These are phyloP conservation scores for Aspergillus ibericus DNA, from an alignment of 2,329 filamentous ascomycete species.

Conservation along the genomic window DNA sequence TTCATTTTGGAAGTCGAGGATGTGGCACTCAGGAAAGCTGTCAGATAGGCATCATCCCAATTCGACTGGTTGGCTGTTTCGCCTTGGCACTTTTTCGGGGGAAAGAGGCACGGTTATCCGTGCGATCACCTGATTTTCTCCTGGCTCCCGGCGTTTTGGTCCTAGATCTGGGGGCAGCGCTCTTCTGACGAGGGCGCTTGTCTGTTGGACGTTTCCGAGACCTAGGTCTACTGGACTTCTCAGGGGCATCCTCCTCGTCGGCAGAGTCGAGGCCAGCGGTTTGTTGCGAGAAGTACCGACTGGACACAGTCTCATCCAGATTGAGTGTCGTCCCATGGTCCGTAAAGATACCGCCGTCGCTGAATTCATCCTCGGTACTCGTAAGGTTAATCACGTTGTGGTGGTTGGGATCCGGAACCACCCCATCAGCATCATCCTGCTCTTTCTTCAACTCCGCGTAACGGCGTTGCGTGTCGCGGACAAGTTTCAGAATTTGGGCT, in stretches of 20 bases:
- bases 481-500: conserved; percentile 43
- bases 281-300: conserved; percentile 35
- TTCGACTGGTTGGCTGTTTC: conserved; percentile 29
- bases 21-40: neutral
- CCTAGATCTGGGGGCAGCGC: conserved; percentile 22
- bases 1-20: conserved; percentile 8
- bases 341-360: conserved; percentile 33
- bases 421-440: conserved; percentile 49
- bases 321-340: conserved; percentile 27
- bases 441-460: conserved; percentile 48
- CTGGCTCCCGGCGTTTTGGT: conserved; percentile 27
- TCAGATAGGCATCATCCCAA: conserved; percentile 44
- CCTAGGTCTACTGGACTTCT: conserved; percentile 21
- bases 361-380: conserved; percentile 43
- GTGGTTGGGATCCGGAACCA: conserved; percentile 47
- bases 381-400: conserved; percentile 46
- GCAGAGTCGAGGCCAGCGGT: conserved; percentile 24
- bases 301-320: conserved; percentile 30
- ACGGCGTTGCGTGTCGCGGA: conserved; percentile 40
- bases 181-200: conserved; percentile 31
- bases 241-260: conserved; percentile 22
- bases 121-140: conserved; percentile 23
- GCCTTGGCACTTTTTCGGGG: conserved; percentile 27
- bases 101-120: conserved; percentile 21
- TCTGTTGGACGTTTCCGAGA: conserved; percentile 26